Conservation (phyloP, 306 rosid genomes). For the Glycyrrhiza uralensis region DNA sequence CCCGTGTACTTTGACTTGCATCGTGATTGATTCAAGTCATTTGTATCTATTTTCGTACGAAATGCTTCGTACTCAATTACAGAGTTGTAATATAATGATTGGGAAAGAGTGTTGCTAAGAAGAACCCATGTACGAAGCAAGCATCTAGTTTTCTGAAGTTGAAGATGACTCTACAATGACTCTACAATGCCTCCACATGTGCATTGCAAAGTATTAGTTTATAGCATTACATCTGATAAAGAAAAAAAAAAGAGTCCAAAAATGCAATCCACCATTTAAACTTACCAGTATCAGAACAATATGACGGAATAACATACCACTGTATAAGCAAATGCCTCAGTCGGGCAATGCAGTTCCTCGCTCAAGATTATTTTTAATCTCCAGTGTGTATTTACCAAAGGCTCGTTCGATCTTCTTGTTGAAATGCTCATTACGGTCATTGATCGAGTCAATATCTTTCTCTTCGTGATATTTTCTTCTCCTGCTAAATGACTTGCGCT, state of each 20-base stretch:
- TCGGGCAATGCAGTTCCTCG: constrained; percentile 98
- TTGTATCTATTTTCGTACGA: background rate
- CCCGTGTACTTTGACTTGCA: background rate
- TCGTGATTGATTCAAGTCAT: background rate
- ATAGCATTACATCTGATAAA: constrained; percentile 11
- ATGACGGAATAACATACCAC: background rate
- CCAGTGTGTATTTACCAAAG: constrained; percentile 94
- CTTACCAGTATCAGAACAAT: background rate
- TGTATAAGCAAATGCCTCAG: constrained; percentile 35
- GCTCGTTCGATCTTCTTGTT: constrained; percentile 98
- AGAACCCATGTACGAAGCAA: background rate
- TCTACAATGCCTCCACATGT: background rate
- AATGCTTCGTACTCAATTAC: background rate
- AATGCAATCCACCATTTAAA: constrained; percentile 5
- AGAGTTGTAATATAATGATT: background rate
- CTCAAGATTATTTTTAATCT: constrained; percentile 97
- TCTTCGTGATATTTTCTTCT: constrained; percentile 88
- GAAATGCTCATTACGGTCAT: constrained; percentile 96
- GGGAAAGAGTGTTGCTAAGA: background rate
- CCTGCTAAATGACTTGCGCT: constrained; percentile 79
- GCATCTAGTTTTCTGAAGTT: background rate
- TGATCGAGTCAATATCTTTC: constrained; percentile 96
- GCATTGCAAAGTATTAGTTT: constrained; percentile 2
- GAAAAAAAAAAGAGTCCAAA: background rate
- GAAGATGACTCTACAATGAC: constrained; percentile 19